Percentiles rank a stretch among this genome's conserved stretches.
Conservation (phyloP, 163 green algal species). For the Coccomyxa subellipsoidea region DNA sequence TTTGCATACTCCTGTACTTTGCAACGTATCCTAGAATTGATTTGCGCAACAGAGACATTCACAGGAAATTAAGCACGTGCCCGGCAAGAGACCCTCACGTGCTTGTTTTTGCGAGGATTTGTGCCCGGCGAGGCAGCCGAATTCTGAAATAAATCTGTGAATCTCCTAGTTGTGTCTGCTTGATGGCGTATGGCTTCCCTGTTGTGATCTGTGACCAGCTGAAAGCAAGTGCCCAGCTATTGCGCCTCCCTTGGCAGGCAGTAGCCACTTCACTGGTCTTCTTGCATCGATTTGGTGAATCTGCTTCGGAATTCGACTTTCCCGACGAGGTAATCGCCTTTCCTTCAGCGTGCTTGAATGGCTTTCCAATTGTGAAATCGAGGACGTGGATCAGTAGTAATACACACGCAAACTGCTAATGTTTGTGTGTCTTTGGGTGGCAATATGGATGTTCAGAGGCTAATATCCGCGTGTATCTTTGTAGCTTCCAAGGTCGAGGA, state of each 20-base stretch:
- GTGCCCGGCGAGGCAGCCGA: too few species aligned
- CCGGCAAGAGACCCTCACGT: neutral
- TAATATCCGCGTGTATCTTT: slow-evolving; percentile 30
- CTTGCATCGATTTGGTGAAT: slow-evolving; percentile 1
- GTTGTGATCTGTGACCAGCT: neutral
- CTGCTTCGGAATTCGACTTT: neutral
- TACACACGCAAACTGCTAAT: too few species aligned
- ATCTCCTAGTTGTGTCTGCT: neutral
- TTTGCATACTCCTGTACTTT: too few species aligned
- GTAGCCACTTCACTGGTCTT: slow-evolving; percentile 21
- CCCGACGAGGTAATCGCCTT: neutral
- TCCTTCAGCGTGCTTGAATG: neutral
- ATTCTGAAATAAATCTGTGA: neutral
- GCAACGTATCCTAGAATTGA: too few species aligned
- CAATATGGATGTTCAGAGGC: slow-evolving; percentile 14
- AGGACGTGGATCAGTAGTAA: too few species aligned
- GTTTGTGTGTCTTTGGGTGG: neutral
- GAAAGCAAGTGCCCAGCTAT: slow-evolving; percentile 13
- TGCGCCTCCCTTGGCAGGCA: slow-evolving; percentile 21
- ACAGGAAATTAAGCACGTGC: too few species aligned
- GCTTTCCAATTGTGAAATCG: neutral
- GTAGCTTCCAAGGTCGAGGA: slow-evolving; percentile 37
- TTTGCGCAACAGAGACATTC: too few species aligned
- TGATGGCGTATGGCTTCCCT: neutral
- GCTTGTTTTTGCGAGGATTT: neutral